Percentiles rank a stretch among this genome's conserved stretches.
phyloP scores from a whole-genome alignment of 2,329 filamentous ascomycete genomes.

The Sporothrix pallida region DNA sequence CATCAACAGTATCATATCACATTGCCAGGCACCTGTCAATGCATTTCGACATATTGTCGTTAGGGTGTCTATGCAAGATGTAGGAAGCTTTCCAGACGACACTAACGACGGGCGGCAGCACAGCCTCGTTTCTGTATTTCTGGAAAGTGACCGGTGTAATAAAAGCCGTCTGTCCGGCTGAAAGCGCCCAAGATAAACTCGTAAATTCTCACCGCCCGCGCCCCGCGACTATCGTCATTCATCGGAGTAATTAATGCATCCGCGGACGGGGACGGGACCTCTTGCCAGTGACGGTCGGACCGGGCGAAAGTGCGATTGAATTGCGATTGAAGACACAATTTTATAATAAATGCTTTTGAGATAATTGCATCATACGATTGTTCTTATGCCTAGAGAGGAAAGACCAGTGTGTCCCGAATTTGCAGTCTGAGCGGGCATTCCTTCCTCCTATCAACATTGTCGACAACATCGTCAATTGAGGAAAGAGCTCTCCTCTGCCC shows the following conservation, averaged over 20 bases:
- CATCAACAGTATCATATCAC: too few species aligned
- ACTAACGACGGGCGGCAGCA: not conserved
- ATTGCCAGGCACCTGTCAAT: not conserved
- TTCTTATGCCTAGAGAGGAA: not conserved
- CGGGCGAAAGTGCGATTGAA: not conserved
- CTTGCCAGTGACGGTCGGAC: not conserved
- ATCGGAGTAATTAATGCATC: constrained; percentile 15
- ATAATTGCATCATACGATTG: not conserved
- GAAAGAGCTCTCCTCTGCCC: not conserved
- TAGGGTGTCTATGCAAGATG: too few species aligned
- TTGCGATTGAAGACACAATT: too few species aligned
- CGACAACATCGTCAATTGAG: not conserved
- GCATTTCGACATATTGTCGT: not conserved
- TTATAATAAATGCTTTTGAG: too few species aligned
- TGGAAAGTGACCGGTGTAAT: not conserved
- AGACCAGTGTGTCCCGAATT: too few species aligned
- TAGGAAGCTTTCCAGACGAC: not conserved
- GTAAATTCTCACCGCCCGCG: not conserved
- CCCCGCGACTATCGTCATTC: not conserved
- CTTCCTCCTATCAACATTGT: not conserved
- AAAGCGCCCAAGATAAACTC: not conserved
- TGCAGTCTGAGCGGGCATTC: too few species aligned
- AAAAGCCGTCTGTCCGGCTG: not conserved
- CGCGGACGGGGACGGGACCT: not conserved
- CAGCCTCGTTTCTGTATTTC: not conserved